Base-by-base conservation (phyloP, 2,329 filamentous ascomycete species). In the Tricladium varicosporioides region DNA sequence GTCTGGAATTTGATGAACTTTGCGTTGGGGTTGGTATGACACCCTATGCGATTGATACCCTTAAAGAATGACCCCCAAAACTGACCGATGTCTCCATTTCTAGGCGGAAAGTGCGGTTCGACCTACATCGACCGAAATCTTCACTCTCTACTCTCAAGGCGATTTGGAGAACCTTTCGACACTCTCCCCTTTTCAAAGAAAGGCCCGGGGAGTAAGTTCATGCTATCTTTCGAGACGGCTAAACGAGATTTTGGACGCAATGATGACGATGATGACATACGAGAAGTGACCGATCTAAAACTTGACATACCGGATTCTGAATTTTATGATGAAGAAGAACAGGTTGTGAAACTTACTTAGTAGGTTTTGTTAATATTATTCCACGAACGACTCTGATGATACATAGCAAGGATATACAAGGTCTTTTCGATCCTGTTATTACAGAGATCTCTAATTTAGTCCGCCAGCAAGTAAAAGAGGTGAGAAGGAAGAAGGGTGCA, bases 61-160 rank as follows among this genome's bases (percentile, higher is more conserved):
- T n/a, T n/a, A n/a, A n/a, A n/a, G n/a, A n/a, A n/a, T n/a, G n/a
- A n/a, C 22, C 22, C 3, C 22, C 15, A 42, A 9, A 19, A 14
- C 14, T n/a, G 15, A 18, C 33, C 19, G 8, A 53, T 53, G 11
- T 22, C 27, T 1, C n/a, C 5, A 13, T 51, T 33, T 53, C 2
- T 53, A 66, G 65, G 65, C 49, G 65, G 60, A 4, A 67, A 67
- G 43, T 65, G 64, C 15, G 65, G 65, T 1, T 60, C 64, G 2
- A 66, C 65, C 18, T 57, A 60, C 42, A 63, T 67, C 2, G 64
- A 67, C 51, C 63, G 65, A 1, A 67, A 66, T 32, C 40, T 67
- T 5, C 60, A 66, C 33, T 1, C 51, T 1, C 13, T 67, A 2
- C 56, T 67, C 5, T 61, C 59, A 1, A 19, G 58, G 14, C 48